Base-by-base conservation (phyloP, 148 eudicot genomes). In the Euryodendron excelsum region DNA sequence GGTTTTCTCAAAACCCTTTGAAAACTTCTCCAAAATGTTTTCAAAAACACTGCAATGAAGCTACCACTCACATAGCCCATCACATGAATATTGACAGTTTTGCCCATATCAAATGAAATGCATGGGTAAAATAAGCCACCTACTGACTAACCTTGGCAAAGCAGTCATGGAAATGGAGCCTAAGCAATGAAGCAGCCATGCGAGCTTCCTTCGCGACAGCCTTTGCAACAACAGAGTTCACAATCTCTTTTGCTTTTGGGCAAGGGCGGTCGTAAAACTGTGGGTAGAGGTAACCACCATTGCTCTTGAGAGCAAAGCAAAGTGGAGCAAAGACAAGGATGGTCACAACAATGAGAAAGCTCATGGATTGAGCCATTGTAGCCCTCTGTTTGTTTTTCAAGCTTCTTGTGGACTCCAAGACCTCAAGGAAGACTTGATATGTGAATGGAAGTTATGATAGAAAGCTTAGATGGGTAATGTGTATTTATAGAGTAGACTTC, bases 91-190 rank as follows among this genome's bases (percentile, higher is more conserved):
- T n/a, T n/a, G n/a, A n/a, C n/a, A n/a, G n/a, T n/a, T n/a, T n/a
- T n/a, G n/a, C n/a, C n/a, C n/a, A n/a, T n/a, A n/a, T n/a, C n/a
- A n/a, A n/a, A n/a, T n/a, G n/a, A n/a, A n/a, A n/a, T n/a, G n/a
- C n/a, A n/a, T n/a, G n/a, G n/a, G n/a, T n/a, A n/a, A n/a, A n/a
- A n/a, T n/a, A n/a, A 41, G 45, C 45, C 13, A 34, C 8, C 3
- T 27, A 9, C 4, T 50, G 0, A 45, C 85, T 61, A 59, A 85
- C 98, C 96, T 91, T 85, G 50, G 91, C 98, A 74, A 94, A 94
- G 79, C 98, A 93, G 73, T 93, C 96, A 67, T 93, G 98, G 77
- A 93, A 93, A 76, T 88, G 92, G 64, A 93, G 94, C 71, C 98
- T 78, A 18, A 93, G 87, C 77, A 93, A 83, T 58, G 98, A 93